Conservation (phyloP, 225 moss, liverwort and hornwort genomes). For the Antitrichia curtipendula region DNA sequence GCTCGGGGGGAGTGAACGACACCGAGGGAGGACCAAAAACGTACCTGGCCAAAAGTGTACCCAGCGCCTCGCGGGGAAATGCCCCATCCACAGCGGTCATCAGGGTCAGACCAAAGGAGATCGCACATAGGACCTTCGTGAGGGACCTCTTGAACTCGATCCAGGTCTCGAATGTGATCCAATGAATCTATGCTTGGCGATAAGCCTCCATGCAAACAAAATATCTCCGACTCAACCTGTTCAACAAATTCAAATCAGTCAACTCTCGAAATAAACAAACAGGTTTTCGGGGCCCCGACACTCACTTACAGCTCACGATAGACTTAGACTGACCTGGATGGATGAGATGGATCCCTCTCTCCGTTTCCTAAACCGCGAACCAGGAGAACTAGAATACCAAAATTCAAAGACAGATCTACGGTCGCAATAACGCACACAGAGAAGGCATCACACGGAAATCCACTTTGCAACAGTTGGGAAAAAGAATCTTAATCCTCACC, state of each 20-base stretch:
- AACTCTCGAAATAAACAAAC: background rate
- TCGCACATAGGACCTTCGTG: slow-evolving; percentile 87
- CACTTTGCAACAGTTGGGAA: fast-evolving
- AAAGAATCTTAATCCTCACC: background rate
- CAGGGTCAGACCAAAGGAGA: slow-evolving; percentile 75
- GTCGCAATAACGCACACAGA: too few relatives aligned
- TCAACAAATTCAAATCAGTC: background rate
- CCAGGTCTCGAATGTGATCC: slow-evolving; percentile 80
- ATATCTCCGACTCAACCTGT: slow-evolving; percentile 44
- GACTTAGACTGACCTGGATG: background rate
- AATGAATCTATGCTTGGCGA: slow-evolving; percentile 68
- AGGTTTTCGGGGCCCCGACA: background rate
- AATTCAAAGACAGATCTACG: background rate
- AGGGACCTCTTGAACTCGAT: slow-evolving; percentile 79
- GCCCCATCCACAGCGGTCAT: slow-evolving; percentile 84
- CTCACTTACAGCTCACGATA: background rate
- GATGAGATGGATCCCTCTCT: too few relatives aligned
- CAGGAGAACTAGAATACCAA: too few relatives aligned
- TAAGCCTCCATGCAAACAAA: slow-evolving; percentile 76
- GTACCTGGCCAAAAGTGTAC: slow-evolving; percentile 65
- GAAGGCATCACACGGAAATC: background rate
- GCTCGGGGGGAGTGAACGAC: background rate
- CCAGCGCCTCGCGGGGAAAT: slow-evolving; percentile 79
- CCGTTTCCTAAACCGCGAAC: too few relatives aligned
- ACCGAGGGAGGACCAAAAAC: background rate